Base-by-base conservation (phyloP, 1,284 basidiomycete species). In the Xanthoconium separans region DNA sequence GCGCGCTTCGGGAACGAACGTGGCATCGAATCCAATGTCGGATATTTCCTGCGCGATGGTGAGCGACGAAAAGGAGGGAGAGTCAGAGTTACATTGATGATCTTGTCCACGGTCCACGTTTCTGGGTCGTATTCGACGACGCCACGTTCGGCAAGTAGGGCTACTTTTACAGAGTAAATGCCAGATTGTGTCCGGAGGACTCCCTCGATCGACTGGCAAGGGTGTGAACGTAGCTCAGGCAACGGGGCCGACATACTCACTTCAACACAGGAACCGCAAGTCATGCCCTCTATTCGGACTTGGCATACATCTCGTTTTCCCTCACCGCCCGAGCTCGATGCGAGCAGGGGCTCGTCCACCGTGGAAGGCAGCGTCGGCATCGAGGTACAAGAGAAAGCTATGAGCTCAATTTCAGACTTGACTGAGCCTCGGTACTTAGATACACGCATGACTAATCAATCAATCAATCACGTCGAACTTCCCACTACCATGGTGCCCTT, bases 1-100 rank as follows among this genome's bases (percentile, higher is more conserved):
- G 27, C 81, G 79, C 40, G 78, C 69, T 5, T 81, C 76, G 0
- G 85, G 84, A 46, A 94, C 84, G 54, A 84, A 74, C 0, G 86
- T 82, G 0, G 94, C 92, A 70, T 95, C 94, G 66, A 97, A 97
- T 15, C 94, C 94, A 48, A 95, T 89, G 73, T 96, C 93, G 16
- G 87, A 88, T 58, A 96, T 93, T 80, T 93, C 93, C 85, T 93
- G 70, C 3, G 51, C 44, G 29, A 48, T 47, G 44, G 55, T 63
- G 27, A 61, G 58, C 57, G n/a, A 37, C 31, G 31, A 13, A 55
- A 48, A 22, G 45, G 31, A 45, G 10, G 52, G 40, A 31, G 44
- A 33, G 16, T 5, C 13, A 37, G 54, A 74, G 82, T 63, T 64
- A 91, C 92, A 61, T 83, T 83, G 44, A 91, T 79, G 53, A 98